Evolutionary conservation across 768 basidiomycete species (phyloP), one percentile per base, ranked within the genome.

Genomic region (Sistotremastrum suecicum): DNA sequence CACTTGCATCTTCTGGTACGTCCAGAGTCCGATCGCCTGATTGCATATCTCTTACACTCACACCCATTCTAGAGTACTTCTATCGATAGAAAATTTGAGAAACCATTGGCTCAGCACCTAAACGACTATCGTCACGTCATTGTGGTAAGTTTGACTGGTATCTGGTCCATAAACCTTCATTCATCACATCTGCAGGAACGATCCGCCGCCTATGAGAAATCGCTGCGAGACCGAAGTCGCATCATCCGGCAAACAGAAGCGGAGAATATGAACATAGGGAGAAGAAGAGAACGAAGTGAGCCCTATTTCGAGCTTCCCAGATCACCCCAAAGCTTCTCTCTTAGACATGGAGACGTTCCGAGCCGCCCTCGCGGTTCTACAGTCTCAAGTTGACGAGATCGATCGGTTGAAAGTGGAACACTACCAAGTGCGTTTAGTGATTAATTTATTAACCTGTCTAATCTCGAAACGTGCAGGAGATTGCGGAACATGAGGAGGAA

Each of bases 401-500:
- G 91, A 97, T 61, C 76, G 76, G 45, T 66, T 97, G 46, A 94
- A 92, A 57, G 74, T 68, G 5, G 69, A 74, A 5, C 89, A 97
- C 63, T 92, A 97, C 56, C 20, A 20, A 58, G 39, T 20, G 20
- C 20, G 20, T 20, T 2, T 2, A 2, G 20, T 20, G 20, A 20
- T 20, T 2, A 20, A 20, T 20, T 20, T 20, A 20, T 20, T 20
- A 20, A 20, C 20, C 20, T 20, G 20, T 20, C 20, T 20, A 20
- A 20, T 20, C 20, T 20, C 2, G 20, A 1, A 20, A 20, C 20
- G 20, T 20, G 20, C 75, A 81, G 51, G 81, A 89, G 54, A 89
- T 94, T 44, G 65, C 90, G 42, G 85, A 87, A 48, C 90, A 91
- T 53, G 91, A 95, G 63, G 88, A 92, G 53, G 81, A 94, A 60